Conservation (phyloP, 768 basidiomycete species). For the Stropharia rugosoannulata region DNA sequence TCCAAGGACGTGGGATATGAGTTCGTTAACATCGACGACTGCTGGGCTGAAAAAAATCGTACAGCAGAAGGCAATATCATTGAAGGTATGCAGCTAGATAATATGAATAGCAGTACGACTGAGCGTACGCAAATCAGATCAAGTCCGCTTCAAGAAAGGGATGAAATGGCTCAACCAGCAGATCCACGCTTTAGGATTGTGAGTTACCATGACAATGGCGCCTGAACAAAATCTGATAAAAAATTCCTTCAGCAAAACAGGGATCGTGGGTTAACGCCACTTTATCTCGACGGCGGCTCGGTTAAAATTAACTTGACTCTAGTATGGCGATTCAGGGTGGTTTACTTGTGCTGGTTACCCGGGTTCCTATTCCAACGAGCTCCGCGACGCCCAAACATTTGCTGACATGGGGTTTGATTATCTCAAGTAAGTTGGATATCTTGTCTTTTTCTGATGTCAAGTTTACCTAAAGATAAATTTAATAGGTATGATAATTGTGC, state of each 20-base stretch:
- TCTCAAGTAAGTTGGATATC: conserved; percentile 46
- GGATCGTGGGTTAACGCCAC: conserved; percentile 32
- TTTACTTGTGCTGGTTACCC: conserved; percentile 68
- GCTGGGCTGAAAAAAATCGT: conserved; percentile 58
- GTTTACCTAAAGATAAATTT: background rate
- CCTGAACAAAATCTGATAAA: background rate
- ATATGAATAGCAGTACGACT: background rate
- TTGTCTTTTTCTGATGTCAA: background rate
- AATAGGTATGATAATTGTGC: conserved; percentile 17
- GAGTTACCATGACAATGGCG: conserved; percentile 2
- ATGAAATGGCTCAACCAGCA: conserved; percentile 55
- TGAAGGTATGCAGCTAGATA: conserved; percentile 35
- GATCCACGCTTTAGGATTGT: conserved; percentile 63
- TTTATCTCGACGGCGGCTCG: background rate
- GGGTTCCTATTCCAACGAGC: conserved; percentile 61
- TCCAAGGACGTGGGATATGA: conserved; percentile 56
- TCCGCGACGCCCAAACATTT: conserved; percentile 54
- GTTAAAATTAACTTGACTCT: background rate
- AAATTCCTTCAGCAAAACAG: conserved; percentile 31
- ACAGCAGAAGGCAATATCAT: conserved; percentile 50
- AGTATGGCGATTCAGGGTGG: conserved; percentile 67
- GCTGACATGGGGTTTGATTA: conserved; percentile 69
- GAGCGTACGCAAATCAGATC: conserved; percentile 31
- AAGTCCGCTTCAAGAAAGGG: conserved; percentile 50
- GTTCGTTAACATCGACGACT: conserved; percentile 65